A percentile compares a stretch with the other conserved stretches of the same genome.
Conservation (phyloP, 2,329 filamentous ascomycete species). For the Sordariomycetes sp. region DNA sequence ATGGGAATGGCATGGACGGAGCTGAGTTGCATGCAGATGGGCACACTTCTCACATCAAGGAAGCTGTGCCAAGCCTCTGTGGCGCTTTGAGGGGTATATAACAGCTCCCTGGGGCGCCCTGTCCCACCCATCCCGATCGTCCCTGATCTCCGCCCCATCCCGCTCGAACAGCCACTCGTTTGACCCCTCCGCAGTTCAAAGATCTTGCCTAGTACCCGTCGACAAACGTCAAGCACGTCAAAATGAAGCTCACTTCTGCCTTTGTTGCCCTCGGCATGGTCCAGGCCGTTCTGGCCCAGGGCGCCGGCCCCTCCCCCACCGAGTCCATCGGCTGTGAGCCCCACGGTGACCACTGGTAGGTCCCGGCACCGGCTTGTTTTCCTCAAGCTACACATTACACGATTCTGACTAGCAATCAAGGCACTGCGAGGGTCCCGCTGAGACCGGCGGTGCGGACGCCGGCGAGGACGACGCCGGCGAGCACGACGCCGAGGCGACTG, state of each 20-base stretch:
- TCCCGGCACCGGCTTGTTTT: not conserved
- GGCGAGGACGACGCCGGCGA: not conserved
- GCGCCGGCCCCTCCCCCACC: constrained; percentile 15
- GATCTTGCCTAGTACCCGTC: not conserved
- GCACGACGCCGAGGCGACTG: not conserved
- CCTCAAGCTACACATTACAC: not conserved
- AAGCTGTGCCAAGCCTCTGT: not conserved
- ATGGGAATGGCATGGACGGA: not conserved
- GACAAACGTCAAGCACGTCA: not conserved
- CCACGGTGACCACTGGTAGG: constrained; percentile 26
- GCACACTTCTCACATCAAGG: not conserved
- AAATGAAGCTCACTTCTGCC: constrained; percentile 4
- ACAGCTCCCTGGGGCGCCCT: not conserved
- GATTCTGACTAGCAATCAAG: not conserved
- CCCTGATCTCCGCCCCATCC: not conserved
- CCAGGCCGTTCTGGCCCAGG: constrained; percentile 7
- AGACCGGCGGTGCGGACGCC: not conserved
- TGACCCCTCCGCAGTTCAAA: not conserved
- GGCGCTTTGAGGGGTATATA: not conserved
- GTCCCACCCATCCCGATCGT: too few species aligned
- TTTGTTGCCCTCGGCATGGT: constrained; percentile 6
- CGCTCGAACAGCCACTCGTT: constrained; percentile 1
- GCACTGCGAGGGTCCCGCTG: constrained; percentile 10
- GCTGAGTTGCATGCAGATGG: not conserved
- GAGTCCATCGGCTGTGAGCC: constrained; percentile 20